Base-by-base conservation (phyloP, 495 filamentous ascomycete species). In the Talaromyces wortmannii region DNA sequence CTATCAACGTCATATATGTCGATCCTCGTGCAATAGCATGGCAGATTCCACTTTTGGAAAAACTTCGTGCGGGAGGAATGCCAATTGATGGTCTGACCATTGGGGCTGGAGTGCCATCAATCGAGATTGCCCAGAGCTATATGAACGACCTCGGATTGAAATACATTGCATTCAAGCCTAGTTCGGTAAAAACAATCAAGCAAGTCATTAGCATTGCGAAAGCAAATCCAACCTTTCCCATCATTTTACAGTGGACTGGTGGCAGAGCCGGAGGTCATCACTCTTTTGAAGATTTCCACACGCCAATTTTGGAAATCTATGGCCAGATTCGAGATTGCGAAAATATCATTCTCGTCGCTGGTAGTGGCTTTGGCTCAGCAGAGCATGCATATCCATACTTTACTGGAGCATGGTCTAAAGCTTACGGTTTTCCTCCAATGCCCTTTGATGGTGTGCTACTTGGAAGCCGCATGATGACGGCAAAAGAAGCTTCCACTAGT, bases 41-140 rank as follows among this genome's bases (percentile, higher is more conserved):
- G 94, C 94, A 98, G 69, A 95, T 97, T 48, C 92, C 94, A 46
- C 76, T 98, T 30, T 83, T 98, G 57, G 88, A 83, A 48, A 83
- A 88, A 56, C 78, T 98, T 43, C 83, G 92, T 46, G 80, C 88
- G 12, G 89, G 95, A 53, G 94, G 94, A 59, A 84, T 95, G 33
- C 94, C 94, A 5, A 90, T 98, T 56, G 91, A 97, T 61, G 94
- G 94, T 63, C 78, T 98, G 40, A 94, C 92, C 11, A 96, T 97
- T 56, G 92, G 92, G 57, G 92, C 92, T 17, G 92, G 92, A 65
- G 91, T 97, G 4, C 92, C 92, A 0, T 95, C 90, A 2, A 90
- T 96, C 58, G 92, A 96, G 63, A 88, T 96, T 58, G 91, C 91
- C 18, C 89, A 91, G 59, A 91, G 95, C 67, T 96, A 96, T 65